phyloP scores from a whole-genome alignment of 2,329 filamentous ascomycete species.

The Aspergillus calidoustus region DNA sequence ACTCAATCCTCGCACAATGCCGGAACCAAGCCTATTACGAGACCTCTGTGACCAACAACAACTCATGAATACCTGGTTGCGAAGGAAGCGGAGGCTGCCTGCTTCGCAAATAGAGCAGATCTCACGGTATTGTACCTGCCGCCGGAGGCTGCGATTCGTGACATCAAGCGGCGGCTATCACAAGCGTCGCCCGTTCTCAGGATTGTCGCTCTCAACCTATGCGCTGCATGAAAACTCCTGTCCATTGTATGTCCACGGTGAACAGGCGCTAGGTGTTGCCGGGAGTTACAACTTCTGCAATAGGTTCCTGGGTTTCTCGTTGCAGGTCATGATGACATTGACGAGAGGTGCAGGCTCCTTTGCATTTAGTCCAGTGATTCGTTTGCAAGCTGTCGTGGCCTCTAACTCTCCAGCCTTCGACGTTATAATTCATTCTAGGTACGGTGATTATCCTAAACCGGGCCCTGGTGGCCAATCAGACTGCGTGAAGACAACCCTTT shows the following conservation, averaged over 20 bases:
- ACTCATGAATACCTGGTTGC: background rate
- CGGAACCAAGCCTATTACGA: background rate
- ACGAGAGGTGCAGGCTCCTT: background rate
- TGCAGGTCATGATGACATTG: background rate
- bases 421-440: fast-evolving
- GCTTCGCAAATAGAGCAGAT: background rate
- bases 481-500: background rate
- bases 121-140: background rate
- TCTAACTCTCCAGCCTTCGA: background rate
- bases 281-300: background rate
- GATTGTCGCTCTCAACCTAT: background rate
- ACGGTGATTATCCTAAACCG: too few relatives aligned
- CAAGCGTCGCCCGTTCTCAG: too few relatives aligned
- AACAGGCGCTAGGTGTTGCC: background rate
- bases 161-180: background rate
- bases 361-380: background rate
- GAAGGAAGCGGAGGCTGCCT: background rate
- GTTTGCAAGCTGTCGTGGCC: background rate
- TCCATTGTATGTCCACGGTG: background rate
- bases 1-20: background rate
- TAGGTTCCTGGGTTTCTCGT: background rate
- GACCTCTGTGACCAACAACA: background rate
- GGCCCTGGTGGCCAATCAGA: background rate
- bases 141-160: background rate
- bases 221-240: background rate